A percentile compares a stretch with the other conserved stretches of the same genome.
Evolutionary conservation across 2,329 filamentous ascomycete genomes (phyloP).

Genomic region (Cladophialophora psammophila): DNA sequence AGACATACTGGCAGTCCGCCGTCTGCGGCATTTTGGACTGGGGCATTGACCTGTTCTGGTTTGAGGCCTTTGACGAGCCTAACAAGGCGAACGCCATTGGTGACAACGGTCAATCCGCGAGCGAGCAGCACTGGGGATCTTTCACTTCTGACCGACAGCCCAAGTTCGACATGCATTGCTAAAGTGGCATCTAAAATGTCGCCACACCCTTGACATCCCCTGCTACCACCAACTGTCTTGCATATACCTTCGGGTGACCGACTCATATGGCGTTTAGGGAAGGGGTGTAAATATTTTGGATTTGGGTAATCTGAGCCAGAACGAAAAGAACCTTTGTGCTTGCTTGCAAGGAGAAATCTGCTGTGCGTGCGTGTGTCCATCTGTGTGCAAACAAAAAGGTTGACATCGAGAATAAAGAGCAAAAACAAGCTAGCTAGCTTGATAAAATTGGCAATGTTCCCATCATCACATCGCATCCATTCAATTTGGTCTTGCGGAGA

Average conservation of each 20-base stretch:
- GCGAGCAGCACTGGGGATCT: slow-evolving; percentile 74
- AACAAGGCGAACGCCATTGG: slow-evolving; percentile 72
- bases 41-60: slow-evolving; percentile 74
- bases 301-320: slow-evolving; percentile 1
- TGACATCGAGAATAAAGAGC: background rate
- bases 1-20: slow-evolving; percentile 66
- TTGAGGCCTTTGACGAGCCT: slow-evolving; percentile 74
- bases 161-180: slow-evolving; percentile 40
- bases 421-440: background rate
- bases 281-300: background rate
- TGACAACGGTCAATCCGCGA: slow-evolving; percentile 66
- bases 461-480: too few relatives aligned
- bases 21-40: slow-evolving; percentile 70
- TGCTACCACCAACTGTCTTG: background rate
- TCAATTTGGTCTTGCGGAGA: too few relatives aligned
- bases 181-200: background rate
- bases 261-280: background rate
- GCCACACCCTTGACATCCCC: background rate
- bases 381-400: background rate
- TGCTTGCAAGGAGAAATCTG: background rate
- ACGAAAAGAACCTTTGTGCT: background rate
- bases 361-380: background rate
- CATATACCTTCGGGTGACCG: background rate
- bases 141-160: slow-evolving; percentile 65
- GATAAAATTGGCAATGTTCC: too few relatives aligned